Percentiles rank a stretch among this genome's conserved stretches.
These are phyloP conservation scores for Saccharomyces hybrid DNA, from an alignment of 1,139 yeast species.

Conservation along the genomic window DNA sequence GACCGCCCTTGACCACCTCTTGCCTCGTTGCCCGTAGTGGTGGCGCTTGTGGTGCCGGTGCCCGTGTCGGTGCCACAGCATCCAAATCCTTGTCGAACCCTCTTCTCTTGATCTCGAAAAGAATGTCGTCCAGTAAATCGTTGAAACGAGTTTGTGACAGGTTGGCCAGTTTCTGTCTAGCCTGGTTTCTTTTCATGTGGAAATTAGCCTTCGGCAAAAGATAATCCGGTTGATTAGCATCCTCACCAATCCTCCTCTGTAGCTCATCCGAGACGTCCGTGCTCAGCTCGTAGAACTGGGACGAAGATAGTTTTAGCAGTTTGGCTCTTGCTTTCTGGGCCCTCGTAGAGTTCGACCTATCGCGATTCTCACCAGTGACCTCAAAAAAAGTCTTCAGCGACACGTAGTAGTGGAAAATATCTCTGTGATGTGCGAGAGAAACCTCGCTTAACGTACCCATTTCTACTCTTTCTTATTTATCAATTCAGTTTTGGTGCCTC, in stretches of 20 bases:
- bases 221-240: constrained; percentile 50
- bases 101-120: constrained; percentile 80
- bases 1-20: not conserved
- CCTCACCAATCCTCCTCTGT: constrained; percentile 54
- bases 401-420: constrained; percentile 14
- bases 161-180: constrained; percentile 83
- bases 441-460: not conserved
- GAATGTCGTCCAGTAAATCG: constrained; percentile 85
- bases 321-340: constrained; percentile 81
- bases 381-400: constrained; percentile 19
- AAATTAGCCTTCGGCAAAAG: constrained; percentile 63
- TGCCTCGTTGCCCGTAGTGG: not conserved
- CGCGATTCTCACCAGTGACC: constrained; percentile 19
- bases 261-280: constrained; percentile 93
- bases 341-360: constrained; percentile 40
- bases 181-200: constrained; percentile 93
- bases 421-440: constrained; percentile 8
- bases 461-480: not conserved
- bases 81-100: constrained; percentile 36
- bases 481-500: not conserved
- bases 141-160: constrained; percentile 76
- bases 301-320: constrained; percentile 63
- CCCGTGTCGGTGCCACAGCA: not conserved
- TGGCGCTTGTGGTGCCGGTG: not conserved
- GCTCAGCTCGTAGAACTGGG: constrained; percentile 82